Conservation (phyloP, 768 basidiomycete species). For the Termitomyces bulborhizus region DNA sequence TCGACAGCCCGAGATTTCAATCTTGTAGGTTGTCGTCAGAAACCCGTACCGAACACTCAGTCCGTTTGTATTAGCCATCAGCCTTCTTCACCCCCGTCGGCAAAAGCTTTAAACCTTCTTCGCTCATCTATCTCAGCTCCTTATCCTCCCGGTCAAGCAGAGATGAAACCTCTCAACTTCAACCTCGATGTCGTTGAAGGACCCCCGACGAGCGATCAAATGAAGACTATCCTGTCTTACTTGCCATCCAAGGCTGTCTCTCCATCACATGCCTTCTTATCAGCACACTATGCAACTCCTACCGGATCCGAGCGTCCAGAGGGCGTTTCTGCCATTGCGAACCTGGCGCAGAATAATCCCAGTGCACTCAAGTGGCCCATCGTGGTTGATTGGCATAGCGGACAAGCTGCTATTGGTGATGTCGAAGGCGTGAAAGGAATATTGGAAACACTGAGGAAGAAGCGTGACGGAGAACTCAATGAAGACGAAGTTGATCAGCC, state of each 20-base stretch:
- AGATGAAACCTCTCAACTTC: slow-evolving; percentile 53
- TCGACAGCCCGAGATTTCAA: slow-evolving; percentile 52
- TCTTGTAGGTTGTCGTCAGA: slow-evolving; percentile 46
- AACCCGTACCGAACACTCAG: not conserved
- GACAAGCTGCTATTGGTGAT: slow-evolving; percentile 59
- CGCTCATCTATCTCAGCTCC: slow-evolving; percentile 51
- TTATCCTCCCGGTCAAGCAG: slow-evolving; percentile 48
- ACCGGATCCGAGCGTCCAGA: slow-evolving; percentile 31
- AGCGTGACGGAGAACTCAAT: slow-evolving; percentile 56
- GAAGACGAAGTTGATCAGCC: slow-evolving; percentile 40
- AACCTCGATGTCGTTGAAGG: slow-evolving; percentile 68
- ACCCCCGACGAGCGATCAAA: slow-evolving; percentile 61
- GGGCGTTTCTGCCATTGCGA: slow-evolving; percentile 37
- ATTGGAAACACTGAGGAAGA: slow-evolving; percentile 58
- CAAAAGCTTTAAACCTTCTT: slow-evolving; percentile 53
- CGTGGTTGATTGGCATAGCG: slow-evolving; percentile 72
- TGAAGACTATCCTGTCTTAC: slow-evolving; percentile 61
- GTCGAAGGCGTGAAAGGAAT: slow-evolving; percentile 64
- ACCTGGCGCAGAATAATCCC: slow-evolving; percentile 50
- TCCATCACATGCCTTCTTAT: slow-evolving; percentile 45
- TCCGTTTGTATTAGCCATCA: slow-evolving; percentile 45
- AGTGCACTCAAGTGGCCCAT: slow-evolving; percentile 71
- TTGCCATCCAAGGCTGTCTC: slow-evolving; percentile 34
- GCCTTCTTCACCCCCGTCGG: slow-evolving; percentile 59
- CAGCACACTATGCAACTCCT: slow-evolving; percentile 51